These are phyloP conservation scores for Dipteronia sinensis DNA, from an alignment of 345 rosid genomes.

Conservation along the genomic window DNA sequence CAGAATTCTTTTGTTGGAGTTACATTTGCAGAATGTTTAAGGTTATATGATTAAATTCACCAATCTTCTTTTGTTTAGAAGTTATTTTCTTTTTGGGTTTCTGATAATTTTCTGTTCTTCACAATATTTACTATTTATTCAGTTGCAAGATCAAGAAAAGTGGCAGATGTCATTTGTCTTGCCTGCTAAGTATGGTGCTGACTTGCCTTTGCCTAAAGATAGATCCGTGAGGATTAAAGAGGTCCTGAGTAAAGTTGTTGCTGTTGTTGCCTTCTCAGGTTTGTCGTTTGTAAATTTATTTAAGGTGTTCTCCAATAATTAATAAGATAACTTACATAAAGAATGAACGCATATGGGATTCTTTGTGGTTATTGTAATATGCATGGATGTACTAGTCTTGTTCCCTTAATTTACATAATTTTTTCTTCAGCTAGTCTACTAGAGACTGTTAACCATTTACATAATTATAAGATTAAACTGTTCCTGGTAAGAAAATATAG, in stretches of 20 bases:
- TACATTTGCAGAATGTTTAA: neutral
- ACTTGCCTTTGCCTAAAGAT: constrained; percentile 79
- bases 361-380: neutral
- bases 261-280: constrained; percentile 87
- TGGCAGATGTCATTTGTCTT: constrained; percentile 95
- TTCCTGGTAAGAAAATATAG: neutral
- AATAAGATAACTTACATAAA: neutral
- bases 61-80: neutral
- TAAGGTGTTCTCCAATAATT: neutral
- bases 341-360: neutral
- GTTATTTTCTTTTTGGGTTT: neutral
- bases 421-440: neutral
- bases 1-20: neutral
- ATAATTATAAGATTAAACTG: neutral
- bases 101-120: neutral
- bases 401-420: too few relatives aligned
- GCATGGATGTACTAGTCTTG: neutral
- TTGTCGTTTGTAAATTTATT: constrained; percentile 16
- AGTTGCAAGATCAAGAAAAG: constrained; percentile 61
- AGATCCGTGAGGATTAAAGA: constrained; percentile 65
- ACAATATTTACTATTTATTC: constrained; percentile 10
- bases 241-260: constrained; percentile 72
- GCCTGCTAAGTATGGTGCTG: constrained; percentile 82
- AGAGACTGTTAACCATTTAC: constrained; percentile 4
- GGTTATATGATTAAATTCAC: neutral